Evolutionary conservation across 1,284 basidiomycete genomes (phyloP), one percentile per base, ranked within the genome.

Genomic region (Malassezia dermatis): DNA sequence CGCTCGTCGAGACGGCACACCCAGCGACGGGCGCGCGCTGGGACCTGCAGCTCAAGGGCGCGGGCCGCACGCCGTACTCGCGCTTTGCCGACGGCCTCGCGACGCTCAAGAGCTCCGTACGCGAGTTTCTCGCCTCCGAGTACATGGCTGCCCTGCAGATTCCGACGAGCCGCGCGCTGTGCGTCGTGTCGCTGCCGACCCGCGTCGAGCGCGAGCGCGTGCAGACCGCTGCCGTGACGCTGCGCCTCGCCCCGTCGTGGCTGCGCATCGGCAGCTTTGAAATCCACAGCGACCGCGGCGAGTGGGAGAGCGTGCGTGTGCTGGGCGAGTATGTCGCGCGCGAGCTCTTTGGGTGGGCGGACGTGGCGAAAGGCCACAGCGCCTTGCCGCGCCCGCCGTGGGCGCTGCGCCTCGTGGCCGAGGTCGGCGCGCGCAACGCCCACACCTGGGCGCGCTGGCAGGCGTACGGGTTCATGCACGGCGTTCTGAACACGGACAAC

Each of bases 361-460:
- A 63, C 32, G 60, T 66, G 19, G 46, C 59, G 45, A 61, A 63
- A 21, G 61, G 58, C 15, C 58, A 43, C 2, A 23, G 5, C 4
- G 53, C 41, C 0, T 28, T 26, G 1, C 23, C 48, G 30, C 49
- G 57, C 10, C 54, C 58, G n/a, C 58, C 50, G 4, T 73, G 66
- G 67, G 63, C 58, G 1, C 42, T 35, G 17, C 46, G 62, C 4
- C 60, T 73, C 56, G 54, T 65, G 8, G 49, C 60, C 34, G 66
- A 71, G 37, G 64, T 84, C 0, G 84, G 88, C 13, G 80, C 79
- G 68, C 78, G 88, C 65, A 96, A 94, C 67, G 91, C 88, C 32
- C 78, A 78, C 67, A 96, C 91, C 82, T 87, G 90, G 0, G 93
- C 88, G 2, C 83, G 80, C 2, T 96, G 93, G 93, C 93, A 96